Base-by-base conservation (phyloP, 768 basidiomycete species). In the Lactifluus volemus region DNA sequence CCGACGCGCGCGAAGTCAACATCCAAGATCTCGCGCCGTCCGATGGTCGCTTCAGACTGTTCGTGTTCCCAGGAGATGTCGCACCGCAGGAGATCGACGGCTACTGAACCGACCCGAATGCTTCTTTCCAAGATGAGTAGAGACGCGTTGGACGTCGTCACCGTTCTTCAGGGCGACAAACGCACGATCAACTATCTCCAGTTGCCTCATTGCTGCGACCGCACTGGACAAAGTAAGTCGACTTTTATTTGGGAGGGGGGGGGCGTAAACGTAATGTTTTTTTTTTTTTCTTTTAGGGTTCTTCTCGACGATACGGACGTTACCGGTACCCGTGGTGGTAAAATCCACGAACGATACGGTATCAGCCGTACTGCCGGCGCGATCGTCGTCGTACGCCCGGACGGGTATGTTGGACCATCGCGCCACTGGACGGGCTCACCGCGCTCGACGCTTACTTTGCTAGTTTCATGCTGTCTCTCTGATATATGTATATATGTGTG, bases 371-470 rank as follows among this genome's bases (percentile, higher is more conserved):
- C 64, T 52, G 59, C 63, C 1, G 84, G 84, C 17, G 81, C 77
- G 10, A 66, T 84, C 11, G 77, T 84, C 8, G 73, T 84, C 52
- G 78, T 86, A 5, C 76, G 85, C 29, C 84, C 84, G 8, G 85
- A 85, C 65, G 86, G 86, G 15, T 86, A 86, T 59, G 77, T 89
- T 34, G 84, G 3, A 75, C 74, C 65, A 73, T 88, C 36, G 76
- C 76, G 1, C 79, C 85, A 0, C 70, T 87, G 45, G 74, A 76
- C n/a, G 64, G 75, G 9, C 54, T 67, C 25, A 67, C 71, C 12
- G 67, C 67, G 1, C 49, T 88, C 49, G 71, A 76, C 36, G 21
- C 25, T 1, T 87, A 86, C 66, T 82, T 88, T 42, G 66, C 69
- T 1, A 67, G 69, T 1, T 84, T 86, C 67, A 70, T 79, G 69